Conservation (phyloP, 192 early-diverging fungal species). For the Coemansia sp. region DNA sequence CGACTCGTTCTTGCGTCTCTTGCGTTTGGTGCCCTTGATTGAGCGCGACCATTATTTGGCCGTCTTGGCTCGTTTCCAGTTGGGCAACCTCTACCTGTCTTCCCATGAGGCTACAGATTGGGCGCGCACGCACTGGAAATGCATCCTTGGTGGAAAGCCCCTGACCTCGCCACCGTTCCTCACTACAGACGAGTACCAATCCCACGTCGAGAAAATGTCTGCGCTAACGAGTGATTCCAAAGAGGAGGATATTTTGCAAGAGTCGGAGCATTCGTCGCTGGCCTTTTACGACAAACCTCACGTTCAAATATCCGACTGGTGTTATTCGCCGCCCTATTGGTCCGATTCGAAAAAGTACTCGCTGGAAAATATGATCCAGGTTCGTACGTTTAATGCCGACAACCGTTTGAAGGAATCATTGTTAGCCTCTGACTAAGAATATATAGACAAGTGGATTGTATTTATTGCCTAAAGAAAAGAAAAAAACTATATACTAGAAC, state of each 20-base stretch:
- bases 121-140: conserved; percentile 59
- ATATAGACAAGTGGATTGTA: too few species aligned
- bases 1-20: conserved; percentile 39
- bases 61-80: conserved; percentile 61
- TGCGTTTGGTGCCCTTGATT: conserved; percentile 62
- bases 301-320: conserved; percentile 17
- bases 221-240: too few species aligned
- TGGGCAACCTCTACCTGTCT: conserved; percentile 60
- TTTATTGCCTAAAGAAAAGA: too few species aligned
- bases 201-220: too few species aligned
- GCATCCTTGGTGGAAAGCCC: conserved; percentile 46
- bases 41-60: conserved; percentile 67
- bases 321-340: conserved; percentile 42
- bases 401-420: conserved; percentile 36
- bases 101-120: conserved; percentile 26
- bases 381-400: conserved; percentile 63
- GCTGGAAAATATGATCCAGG: conserved; percentile 64
- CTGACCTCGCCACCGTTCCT: conserved; percentile 36
- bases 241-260: conserved; percentile 28
- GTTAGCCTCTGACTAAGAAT: conserved; percentile 2
- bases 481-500: too few species aligned
- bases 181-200: conserved; percentile 30
- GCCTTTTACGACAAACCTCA: conserved; percentile 17
- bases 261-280: conserved; percentile 28
- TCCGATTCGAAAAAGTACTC: conserved; percentile 68